Conservation (phyloP, 139 green algal species). For the Deuterostichococcus epilithicus region DNA sequence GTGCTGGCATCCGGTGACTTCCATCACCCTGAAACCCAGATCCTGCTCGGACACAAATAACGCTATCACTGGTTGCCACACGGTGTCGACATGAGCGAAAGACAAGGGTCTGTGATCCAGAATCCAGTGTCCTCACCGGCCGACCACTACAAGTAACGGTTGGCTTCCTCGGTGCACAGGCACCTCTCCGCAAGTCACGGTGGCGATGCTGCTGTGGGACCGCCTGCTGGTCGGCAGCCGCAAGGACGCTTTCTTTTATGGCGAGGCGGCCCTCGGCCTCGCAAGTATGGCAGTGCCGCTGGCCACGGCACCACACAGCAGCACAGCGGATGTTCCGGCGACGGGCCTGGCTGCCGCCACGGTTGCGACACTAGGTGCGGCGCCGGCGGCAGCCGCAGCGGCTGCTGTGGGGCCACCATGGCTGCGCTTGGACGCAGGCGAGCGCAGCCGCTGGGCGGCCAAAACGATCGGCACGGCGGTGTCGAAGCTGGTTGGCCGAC, state of each 20-base stretch:
- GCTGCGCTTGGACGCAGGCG: background rate
- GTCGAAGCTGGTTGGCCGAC: constrained; percentile 1
- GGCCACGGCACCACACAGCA: no score
- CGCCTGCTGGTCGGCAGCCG: constrained; percentile 11
- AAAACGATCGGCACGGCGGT: background rate
- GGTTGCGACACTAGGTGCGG: background rate
- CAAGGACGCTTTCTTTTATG: constrained; percentile 13
- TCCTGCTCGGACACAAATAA: no score
- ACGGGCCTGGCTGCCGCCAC: background rate
- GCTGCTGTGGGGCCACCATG: background rate
- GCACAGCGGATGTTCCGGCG: no score
- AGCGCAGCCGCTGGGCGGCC: background rate
- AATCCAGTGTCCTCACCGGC: no score
- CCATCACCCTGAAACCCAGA: no score
- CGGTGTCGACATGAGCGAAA: no score
- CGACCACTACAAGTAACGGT: no score
- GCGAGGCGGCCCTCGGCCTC: background rate
- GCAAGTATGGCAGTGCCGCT: no score
- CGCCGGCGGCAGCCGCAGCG: background rate
- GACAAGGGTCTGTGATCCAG: no score
- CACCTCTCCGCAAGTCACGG: constrained; percentile 4
- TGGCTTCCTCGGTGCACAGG: no score
- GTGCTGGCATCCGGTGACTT: no score
- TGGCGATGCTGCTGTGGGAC: constrained; percentile 13
- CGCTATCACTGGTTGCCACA: no score